Evolutionary conservation across 2,329 filamentous ascomycete species (phyloP), one percentile per base, ranked within the genome.

Genomic region (Microcyclospora pomicola): DNA sequence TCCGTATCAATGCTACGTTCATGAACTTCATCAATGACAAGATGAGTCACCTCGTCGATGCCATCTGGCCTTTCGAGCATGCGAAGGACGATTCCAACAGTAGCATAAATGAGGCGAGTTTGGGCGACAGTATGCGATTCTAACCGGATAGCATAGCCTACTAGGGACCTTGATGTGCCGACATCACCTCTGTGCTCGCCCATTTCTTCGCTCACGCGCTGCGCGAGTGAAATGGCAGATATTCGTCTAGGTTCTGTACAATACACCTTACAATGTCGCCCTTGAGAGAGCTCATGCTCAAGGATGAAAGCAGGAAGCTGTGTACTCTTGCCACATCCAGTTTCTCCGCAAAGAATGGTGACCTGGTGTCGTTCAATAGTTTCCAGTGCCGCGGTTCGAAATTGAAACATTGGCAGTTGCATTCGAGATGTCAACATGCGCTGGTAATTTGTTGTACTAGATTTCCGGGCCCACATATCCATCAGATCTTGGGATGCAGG

Each of bases 1-100:
- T 98, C 91, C 40, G 87, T 94, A 56, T 98, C 91, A 49, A 98
- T 96, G 10, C 85, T 83, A 44, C 88, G 77, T 59, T 98, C 91
- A 55, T 98, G 91, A 2, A 96, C 88, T 61, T 98, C 91, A 54
- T 98, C 91, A n/a, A 98, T 77, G 33, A 98, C 77, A 42, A 98
- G 65, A 62, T 96, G 91, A 0, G 88, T 94, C 37, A 98, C 79
- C 46, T 95, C 88, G 40, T 77, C 73, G 32, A 98, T 72, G 39
- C 92, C 82, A 46, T 85, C 82, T 0, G 84, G 82, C 7, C 80
- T 80, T 59, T 98, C 91, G 11, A 98, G 69, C 88, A 98, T 96
- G 19, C 91, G 78, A 69, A 98, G 83, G n/a, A 98, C 85, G 41
- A 98, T 93, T 65, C 91, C 77, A 33, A 76, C 75, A 15, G 75